Conservation (phyloP, 768 basidiomycete genomes). For the Tylopilus felleus region DNA sequence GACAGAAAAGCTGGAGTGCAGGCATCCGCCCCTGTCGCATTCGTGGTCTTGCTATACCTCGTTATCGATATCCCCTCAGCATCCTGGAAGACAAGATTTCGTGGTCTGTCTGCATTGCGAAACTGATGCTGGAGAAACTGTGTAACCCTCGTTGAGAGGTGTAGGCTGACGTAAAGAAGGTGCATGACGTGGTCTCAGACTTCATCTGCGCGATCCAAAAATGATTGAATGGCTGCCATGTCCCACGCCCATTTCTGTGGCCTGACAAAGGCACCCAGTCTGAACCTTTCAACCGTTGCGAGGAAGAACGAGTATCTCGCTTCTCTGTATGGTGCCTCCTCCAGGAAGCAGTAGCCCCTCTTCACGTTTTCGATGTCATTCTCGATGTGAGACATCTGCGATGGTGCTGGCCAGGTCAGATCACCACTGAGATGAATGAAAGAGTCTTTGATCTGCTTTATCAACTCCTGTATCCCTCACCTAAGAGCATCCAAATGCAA, state of each 20-base stretch:
- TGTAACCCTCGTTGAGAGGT: not conserved
- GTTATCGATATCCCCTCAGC: not conserved
- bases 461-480: not conserved
- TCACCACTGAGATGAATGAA: not conserved
- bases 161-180: not conserved
- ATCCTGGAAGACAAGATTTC: conserved; percentile 6
- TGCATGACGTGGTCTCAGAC: not conserved
- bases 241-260: not conserved
- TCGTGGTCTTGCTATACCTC: conserved; percentile 9
- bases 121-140: conserved; percentile 6
- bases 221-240: not conserved
- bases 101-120: not conserved
- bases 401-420: not conserved
- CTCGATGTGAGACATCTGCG: too few species aligned
- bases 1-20: conserved; percentile 6
- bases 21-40: not conserved
- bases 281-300: not conserved
- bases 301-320: not conserved
- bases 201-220: not conserved
- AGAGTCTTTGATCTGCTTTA: not conserved
- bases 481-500: not conserved
- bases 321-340: not conserved
- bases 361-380: not conserved
- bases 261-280: not conserved
- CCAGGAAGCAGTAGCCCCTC: not conserved